phyloP scores from a whole-genome alignment of 1,284 basidiomycete genomes.

The Irpex rosettiformis region DNA sequence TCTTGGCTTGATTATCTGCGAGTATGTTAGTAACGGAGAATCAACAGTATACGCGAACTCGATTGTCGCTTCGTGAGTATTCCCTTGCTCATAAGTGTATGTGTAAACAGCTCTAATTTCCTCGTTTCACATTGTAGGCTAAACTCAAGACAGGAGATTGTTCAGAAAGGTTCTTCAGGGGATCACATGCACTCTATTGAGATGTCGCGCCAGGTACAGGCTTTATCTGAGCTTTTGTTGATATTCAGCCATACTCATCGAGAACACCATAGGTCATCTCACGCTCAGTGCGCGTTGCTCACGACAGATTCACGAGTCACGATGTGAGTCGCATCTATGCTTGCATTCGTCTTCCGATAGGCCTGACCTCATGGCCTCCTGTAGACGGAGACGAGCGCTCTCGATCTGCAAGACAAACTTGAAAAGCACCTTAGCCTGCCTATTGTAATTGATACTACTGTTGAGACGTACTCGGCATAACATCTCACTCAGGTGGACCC shows the following conservation, averaged over 20 bases:
- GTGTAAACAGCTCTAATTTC: neutral
- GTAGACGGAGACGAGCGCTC: neutral
- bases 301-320: neutral
- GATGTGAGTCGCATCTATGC: neutral
- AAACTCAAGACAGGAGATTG: neutral
- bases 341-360: too few relatives aligned
- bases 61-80: neutral
- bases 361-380: too few relatives aligned
- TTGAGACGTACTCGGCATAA: neutral
- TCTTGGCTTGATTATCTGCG: neutral
- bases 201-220: neutral
- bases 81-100: neutral
- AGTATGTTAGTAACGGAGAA: neutral
- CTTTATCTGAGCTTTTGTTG: too few relatives aligned
- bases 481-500: too few relatives aligned
- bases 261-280: neutral
- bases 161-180: neutral
- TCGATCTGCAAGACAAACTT: too few relatives aligned
- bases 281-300: neutral
- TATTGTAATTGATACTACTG: neutral
- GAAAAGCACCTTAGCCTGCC: neutral
- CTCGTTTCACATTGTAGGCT: neutral
- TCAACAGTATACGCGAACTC: conserved; percentile 6
- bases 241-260: neutral
- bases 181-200: neutral